Evolutionary conservation across 139 green algal genomes (phyloP).

Genomic region (Ettlia oleoabundans): DNA sequence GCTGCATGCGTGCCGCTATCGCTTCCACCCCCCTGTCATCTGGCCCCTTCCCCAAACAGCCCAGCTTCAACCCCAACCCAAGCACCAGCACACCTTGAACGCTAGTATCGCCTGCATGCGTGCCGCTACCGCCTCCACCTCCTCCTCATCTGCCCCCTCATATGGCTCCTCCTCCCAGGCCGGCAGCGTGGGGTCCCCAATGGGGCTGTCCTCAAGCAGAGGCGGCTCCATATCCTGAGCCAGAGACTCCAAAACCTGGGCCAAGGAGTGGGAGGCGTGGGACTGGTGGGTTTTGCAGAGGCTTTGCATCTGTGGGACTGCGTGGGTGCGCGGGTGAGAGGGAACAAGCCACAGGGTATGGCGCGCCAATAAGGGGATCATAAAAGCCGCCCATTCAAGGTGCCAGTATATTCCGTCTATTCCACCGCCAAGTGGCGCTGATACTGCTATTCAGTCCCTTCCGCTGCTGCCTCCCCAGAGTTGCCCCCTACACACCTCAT

Average conservation of each 20-base stretch:
- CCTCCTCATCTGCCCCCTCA: background rate
- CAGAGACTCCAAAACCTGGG: conserved; percentile 46
- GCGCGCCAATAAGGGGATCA: too few species aligned
- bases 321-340: background rate
- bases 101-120: background rate
- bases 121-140: background rate
- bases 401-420: too few species aligned
- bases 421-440: too few species aligned
- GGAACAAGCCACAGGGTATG: too few species aligned
- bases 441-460: too few species aligned
- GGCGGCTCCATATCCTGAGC: conserved; percentile 34
- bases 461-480: too few species aligned
- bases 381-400: too few species aligned
- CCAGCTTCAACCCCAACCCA: background rate
- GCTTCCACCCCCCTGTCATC: background rate
- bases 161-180: conserved; percentile 22
- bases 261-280: too few species aligned
- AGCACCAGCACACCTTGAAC: conserved; percentile 2
- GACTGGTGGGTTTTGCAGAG: background rate
- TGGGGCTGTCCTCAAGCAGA: background rate
- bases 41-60: background rate
- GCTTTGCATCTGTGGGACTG: background rate
- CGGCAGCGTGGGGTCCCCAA: background rate
- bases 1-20: background rate
- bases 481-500: conserved; percentile 37